Percentiles rank a stretch among this genome's conserved stretches.
phyloP scores from a whole-genome alignment of 495 filamentous ascomycete genomes.

The Talaromyces proteolyticus region DNA sequence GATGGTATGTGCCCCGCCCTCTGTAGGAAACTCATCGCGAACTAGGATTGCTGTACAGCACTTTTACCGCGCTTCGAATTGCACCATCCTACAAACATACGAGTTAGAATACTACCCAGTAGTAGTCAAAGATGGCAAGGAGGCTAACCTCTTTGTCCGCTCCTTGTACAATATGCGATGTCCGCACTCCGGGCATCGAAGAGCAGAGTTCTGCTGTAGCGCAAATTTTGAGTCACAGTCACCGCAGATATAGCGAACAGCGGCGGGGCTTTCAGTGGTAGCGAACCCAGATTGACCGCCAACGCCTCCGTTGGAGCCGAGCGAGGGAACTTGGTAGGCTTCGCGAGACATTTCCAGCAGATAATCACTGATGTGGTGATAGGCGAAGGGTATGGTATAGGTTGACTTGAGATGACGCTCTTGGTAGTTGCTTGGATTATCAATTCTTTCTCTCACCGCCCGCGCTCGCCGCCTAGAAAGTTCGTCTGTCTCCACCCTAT shows the following conservation, averaged over 20 bases:
- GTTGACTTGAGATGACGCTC: background rate
- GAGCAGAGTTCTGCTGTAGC: conserved; percentile 77
- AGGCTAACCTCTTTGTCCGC: conserved; percentile 89
- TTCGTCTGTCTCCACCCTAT: background rate
- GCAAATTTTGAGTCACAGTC: conserved; percentile 82
- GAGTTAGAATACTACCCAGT: background rate
- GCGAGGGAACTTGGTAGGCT: conserved; percentile 43
- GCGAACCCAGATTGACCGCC: conserved; percentile 24
- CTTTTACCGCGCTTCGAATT: conserved; percentile 85
- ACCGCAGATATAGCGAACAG: conserved; percentile 85
- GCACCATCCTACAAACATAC: conserved; percentile 66
- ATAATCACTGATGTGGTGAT: no score
- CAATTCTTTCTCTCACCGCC: background rate
- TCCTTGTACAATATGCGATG: conserved; percentile 97
- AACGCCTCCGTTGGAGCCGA: conserved; percentile 20
- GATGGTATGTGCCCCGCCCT: background rate
- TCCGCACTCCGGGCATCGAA: conserved; percentile 93
- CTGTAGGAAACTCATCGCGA: background rate
- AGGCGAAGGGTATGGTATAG: background rate
- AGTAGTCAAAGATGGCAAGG: background rate
- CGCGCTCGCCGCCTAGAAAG: background rate
- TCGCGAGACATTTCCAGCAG: conserved; percentile 41
- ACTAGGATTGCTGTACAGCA: background rate
- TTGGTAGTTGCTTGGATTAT: no score
- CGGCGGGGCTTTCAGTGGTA: no score